Conservation (phyloP, 129 eudicot species). For the Centaurea solstitialis region DNA sequence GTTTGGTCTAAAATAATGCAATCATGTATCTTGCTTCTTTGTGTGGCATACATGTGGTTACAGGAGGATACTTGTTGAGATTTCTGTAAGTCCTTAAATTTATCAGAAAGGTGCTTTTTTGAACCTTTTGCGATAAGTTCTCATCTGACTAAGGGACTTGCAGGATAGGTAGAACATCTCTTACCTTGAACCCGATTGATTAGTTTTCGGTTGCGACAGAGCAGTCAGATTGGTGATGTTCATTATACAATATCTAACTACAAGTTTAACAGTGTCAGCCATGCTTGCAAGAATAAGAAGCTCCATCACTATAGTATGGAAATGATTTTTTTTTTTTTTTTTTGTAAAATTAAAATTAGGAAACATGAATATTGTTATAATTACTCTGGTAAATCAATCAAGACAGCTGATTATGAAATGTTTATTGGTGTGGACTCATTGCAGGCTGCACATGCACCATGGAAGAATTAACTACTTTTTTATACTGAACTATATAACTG, state of each 20-base stretch:
- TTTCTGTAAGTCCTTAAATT: background rate
- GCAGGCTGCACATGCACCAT: slow-evolving; percentile 2
- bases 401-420: slow-evolving; percentile 4
- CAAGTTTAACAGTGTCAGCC: background rate
- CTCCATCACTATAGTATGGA: background rate
- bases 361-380: background rate
- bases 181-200: background rate
- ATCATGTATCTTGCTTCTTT: background rate
- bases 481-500: background rate
- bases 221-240: background rate
- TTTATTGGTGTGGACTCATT: background rate
- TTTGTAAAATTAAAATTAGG: background rate
- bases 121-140: background rate
- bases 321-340: no score
- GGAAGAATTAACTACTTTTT: background rate
- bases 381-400: background rate
- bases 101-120: background rate
- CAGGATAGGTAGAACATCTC: background rate
- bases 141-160: background rate
- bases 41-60: no score
- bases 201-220: background rate
- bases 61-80: background rate
- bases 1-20: background rate
- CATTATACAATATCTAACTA: background rate
- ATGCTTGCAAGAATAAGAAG: slow-evolving; percentile 10